Evolutionary conservation across 306 rosid species (phyloP).

Genomic region (Benincasa hispida): DNA sequence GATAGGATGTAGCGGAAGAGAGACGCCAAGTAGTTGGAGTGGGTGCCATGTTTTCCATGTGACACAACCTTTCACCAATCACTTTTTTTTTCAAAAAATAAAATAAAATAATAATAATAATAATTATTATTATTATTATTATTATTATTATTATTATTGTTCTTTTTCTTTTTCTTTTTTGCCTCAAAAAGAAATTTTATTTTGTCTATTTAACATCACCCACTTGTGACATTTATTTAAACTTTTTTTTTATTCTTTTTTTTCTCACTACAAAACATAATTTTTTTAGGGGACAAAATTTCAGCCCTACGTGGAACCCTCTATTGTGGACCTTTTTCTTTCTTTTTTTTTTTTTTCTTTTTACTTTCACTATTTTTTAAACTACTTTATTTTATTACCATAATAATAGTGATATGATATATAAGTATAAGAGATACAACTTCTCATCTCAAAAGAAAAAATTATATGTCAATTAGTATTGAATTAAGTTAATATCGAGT

Average conservation of each 20-base stretch:
- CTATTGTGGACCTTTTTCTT: not conserved
- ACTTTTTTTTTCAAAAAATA: not conserved
- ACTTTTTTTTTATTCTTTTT: not conserved
- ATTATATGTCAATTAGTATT: too few relatives aligned
- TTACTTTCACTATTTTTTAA: too few relatives aligned
- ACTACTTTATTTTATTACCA: too few relatives aligned
- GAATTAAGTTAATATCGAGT: too few relatives aligned
- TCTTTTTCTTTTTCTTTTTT: not conserved
- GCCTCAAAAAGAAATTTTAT: not conserved
- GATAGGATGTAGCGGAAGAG: not conserved
- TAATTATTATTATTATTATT: too few relatives aligned
- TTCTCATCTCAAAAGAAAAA: too few relatives aligned
- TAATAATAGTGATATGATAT: too few relatives aligned
- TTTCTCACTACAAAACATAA: not conserved
- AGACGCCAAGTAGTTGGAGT: not conserved
- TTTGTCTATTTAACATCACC: not conserved
- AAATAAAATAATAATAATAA: too few relatives aligned
- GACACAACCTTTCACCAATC: not conserved
- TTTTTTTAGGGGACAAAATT: not conserved
- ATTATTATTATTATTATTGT: not conserved
- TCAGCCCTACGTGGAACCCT: not conserved
- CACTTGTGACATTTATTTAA: not conserved
- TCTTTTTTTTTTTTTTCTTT: too few relatives aligned
- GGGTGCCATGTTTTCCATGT: not conserved
- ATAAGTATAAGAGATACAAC: too few relatives aligned